These are phyloP conservation scores for Chalaropsis ovoidea DNA, from an alignment of 2,329 filamentous ascomycete genomes.

Conservation along the genomic window DNA sequence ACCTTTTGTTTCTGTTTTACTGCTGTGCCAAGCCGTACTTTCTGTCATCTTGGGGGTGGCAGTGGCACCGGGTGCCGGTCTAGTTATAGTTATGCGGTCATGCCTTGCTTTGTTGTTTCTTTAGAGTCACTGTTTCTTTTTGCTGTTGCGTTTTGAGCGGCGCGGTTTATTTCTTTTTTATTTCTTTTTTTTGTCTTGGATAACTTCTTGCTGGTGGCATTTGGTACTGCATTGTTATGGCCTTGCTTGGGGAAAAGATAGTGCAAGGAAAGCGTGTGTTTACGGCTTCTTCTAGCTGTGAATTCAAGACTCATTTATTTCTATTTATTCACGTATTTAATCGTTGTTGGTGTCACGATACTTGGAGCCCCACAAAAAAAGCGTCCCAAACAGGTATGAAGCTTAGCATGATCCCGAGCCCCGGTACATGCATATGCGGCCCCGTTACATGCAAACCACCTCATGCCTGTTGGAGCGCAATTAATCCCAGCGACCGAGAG, in stretches of 20 bases:
- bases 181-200: not conserved
- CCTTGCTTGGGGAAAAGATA: not conserved
- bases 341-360: not conserved
- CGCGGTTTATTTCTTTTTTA: not conserved
- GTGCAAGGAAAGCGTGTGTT: not conserved
- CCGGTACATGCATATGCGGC: not conserved
- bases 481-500: not conserved
- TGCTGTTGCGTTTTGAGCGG: constrained; percentile 3
- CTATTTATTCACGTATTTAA: not conserved
- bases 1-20: constrained; percentile 9
- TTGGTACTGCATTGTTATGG: not conserved
- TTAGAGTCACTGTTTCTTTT: not conserved
- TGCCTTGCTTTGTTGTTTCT: constrained; percentile 8
- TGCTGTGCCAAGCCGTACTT: not conserved
- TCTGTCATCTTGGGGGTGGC: not conserved
- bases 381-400: constrained; percentile 8
- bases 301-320: not conserved
- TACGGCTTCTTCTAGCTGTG: not conserved
- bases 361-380: not conserved
- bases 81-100: constrained; percentile 18
- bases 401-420: not conserved
- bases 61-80: not conserved
- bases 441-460: not conserved
- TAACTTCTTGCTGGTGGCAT: not conserved
- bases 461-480: constrained; percentile 1